These are phyloP conservation scores for Diaporthe capsici DNA, from an alignment of 2,329 filamentous ascomycete species.

Conservation along the genomic window DNA sequence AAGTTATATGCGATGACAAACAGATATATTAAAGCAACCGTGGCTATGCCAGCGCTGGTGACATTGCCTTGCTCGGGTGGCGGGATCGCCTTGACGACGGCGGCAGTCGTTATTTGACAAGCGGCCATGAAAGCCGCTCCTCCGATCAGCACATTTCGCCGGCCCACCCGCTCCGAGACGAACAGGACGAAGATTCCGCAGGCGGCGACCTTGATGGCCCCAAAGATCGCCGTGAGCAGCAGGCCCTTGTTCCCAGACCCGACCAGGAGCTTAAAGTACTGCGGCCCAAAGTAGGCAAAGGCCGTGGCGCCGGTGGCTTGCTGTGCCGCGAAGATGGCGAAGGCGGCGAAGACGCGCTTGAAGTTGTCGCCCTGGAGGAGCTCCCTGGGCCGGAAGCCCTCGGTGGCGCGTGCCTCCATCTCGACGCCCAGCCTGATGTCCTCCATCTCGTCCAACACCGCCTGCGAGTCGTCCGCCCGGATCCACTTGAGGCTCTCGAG, in stretches of 20 bases:
- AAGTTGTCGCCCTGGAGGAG: slow-evolving; percentile 61
- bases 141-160: slow-evolving; percentile 56
- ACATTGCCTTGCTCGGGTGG: slow-evolving; percentile 49
- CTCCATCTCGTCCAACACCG: slow-evolving; percentile 60
- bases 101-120: slow-evolving; percentile 60
- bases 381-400: slow-evolving; percentile 59
- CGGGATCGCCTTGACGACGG: slow-evolving; percentile 58
- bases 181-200: slow-evolving; percentile 67
- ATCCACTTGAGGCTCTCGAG: slow-evolving; percentile 65
- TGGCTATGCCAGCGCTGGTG: slow-evolving; percentile 61
- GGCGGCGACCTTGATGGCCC: slow-evolving; percentile 65
- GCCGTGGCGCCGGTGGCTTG: slow-evolving; percentile 69
- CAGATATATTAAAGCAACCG: slow-evolving; percentile 67
- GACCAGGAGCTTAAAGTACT: slow-evolving; percentile 67
- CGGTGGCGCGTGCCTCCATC: slow-evolving; percentile 59
- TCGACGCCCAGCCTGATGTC: slow-evolving; percentile 64
- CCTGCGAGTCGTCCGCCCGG: slow-evolving; percentile 57
- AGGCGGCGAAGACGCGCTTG: slow-evolving; percentile 58
- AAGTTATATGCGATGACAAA: slow-evolving; percentile 67
- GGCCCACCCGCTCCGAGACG: slow-evolving; percentile 63
- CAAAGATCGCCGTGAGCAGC: slow-evolving; percentile 67
- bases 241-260: slow-evolving; percentile 60
- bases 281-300: slow-evolving; percentile 67
- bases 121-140: slow-evolving; percentile 60
- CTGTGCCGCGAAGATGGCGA: slow-evolving; percentile 64